A percentile compares a stretch with the other conserved stretches of the same genome.
Conservation (phyloP, 805 yeast species). For the Naumovozyma baii region DNA sequence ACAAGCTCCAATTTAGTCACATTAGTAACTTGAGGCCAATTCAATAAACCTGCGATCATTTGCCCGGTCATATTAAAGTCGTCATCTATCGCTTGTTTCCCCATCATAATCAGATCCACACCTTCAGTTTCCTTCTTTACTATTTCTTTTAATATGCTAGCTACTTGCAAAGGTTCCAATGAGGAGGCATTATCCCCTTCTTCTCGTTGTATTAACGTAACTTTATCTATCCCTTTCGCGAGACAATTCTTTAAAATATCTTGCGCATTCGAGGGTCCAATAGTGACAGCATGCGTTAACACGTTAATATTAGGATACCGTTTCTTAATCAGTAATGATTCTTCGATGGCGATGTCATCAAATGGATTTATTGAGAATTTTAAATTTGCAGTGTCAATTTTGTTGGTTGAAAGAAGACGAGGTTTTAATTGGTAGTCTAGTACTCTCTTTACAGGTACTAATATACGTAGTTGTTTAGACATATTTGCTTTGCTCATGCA, state of each 20-base stretch:
- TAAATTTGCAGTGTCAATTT: constrained; percentile 74
- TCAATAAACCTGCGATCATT: constrained; percentile 84
- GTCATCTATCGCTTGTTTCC: constrained; percentile 95
- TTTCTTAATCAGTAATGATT: constrained; percentile 72
- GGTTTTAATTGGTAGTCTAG: constrained; percentile 92
- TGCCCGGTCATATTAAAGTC: constrained; percentile 95
- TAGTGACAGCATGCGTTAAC: constrained; percentile 79
- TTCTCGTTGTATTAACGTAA: constrained; percentile 75
- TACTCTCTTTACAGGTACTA: constrained; percentile 92
- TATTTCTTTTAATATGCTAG: constrained; percentile 68
- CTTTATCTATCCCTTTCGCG: constrained; percentile 88
- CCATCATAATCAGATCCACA: constrained; percentile 76
- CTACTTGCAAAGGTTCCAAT: constrained; percentile 81
- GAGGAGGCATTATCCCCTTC: constrained; percentile 25
- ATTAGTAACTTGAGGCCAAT: constrained; percentile 96
- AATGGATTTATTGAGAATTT: constrained; percentile 93
- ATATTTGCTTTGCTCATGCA: constrained; percentile 4
- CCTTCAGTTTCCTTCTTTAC: constrained; percentile 56
- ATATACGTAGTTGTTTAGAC: constrained; percentile 34
- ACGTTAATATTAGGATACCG: constrained; percentile 60
- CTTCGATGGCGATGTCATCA: constrained; percentile 96
- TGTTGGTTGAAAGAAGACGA: constrained; percentile 76
- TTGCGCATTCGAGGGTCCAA: constrained; percentile 79
- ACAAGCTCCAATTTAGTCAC: constrained; percentile 73
- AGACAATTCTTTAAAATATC: constrained; percentile 82